phyloP scores from a whole-genome alignment of 495 filamentous ascomycete species.

The Penicillium turbatum region DNA sequence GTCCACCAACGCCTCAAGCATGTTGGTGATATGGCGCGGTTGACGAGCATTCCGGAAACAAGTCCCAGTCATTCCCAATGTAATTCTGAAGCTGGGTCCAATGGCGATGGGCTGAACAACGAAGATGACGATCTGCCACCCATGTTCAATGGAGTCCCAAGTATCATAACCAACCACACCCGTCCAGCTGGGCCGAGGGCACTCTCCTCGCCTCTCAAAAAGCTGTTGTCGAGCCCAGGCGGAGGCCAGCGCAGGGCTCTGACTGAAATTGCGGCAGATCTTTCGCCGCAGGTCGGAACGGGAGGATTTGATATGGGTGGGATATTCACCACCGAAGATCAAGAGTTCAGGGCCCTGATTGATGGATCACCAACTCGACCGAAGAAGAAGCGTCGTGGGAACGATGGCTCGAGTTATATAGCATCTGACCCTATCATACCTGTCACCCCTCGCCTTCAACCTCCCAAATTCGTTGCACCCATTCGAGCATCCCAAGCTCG shows the following conservation, averaged over 20 bases:
- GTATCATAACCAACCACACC: conserved; percentile 19
- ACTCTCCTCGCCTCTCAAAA: conserved; percentile 33
- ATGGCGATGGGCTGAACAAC: conserved; percentile 28
- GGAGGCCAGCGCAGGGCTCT: conserved; percentile 40
- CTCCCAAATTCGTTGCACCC: conserved; percentile 17
- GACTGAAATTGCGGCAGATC: conserved; percentile 45
- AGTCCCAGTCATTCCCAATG: conserved; percentile 32
- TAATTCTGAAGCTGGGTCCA: conserved; percentile 27
- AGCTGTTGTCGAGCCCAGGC: conserved; percentile 40
- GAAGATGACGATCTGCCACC: conserved; percentile 46
- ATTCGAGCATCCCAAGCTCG: conserved; percentile 1
- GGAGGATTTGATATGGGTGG: conserved; percentile 37
- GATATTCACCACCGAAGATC: conserved; percentile 42
- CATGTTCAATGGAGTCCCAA: conserved; percentile 19
- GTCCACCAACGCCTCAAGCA: conserved; percentile 24
- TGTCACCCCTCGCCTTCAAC: conserved; percentile 25
- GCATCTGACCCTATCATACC: conserved; percentile 35
- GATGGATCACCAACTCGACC: conserved; percentile 36
- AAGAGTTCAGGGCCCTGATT: conserved; percentile 36
- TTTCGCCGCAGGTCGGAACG: conserved; percentile 35
- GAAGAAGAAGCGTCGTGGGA: conserved; percentile 39
- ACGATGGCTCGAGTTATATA: conserved; percentile 28
- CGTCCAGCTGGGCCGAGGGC: conserved; percentile 22
- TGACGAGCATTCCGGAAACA: conserved; percentile 41
- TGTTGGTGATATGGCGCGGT: conserved; percentile 27